Base-by-base conservation (phyloP, 805 yeast genomes). In the Ogataea pignaliae region DNA sequence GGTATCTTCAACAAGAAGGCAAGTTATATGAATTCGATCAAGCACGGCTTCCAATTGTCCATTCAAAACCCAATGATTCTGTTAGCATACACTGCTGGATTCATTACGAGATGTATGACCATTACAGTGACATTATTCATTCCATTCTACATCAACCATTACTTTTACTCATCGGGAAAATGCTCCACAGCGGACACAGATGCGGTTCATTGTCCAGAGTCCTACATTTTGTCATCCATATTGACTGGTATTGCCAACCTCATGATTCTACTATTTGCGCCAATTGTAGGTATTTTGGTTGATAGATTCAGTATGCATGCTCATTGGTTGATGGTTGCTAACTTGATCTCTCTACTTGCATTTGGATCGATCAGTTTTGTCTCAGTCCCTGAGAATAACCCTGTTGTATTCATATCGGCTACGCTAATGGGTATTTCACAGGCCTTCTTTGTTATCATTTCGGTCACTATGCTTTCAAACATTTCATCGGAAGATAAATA, bases 191-290 rank as follows among this genome's bases (percentile, higher is more conserved):
- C 54, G 6, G 65, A 61, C 34, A 41, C 50, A 48, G 71, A 55
- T 42, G 66, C 54, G 56, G 70, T 57, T 16, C 65, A 63, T 18
- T 83, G 89, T 54, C 72, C 74, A 40, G 83, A 81, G 34, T 88
- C 85, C 0, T 82, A 79, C 50, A 68, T 81, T 9, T 72, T 75
- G 46, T 77, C 88, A 14, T 86, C 88, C 1, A 80, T 84, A 36
- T 63, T 84, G 29, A 76, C 85, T 0, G 91, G 91, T 9, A 73
- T 82, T n/a, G 70, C 80, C 3, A 83, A 83, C 50, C 67, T 79
- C 0, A 68, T 73, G 18, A 75, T 83, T 1, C 64, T 84, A 18
- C n/a, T 79, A 0, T 67, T 75, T 36, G 82, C 89, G 0, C 90
- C 89, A 12, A 21, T 79, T 2, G 76, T 81, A 71, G 90, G 89